A percentile compares a stretch with the other conserved stretches of the same genome.
Evolutionary conservation across 83 land plant species (phyloP).

Genomic region (Picea abies): DNA sequence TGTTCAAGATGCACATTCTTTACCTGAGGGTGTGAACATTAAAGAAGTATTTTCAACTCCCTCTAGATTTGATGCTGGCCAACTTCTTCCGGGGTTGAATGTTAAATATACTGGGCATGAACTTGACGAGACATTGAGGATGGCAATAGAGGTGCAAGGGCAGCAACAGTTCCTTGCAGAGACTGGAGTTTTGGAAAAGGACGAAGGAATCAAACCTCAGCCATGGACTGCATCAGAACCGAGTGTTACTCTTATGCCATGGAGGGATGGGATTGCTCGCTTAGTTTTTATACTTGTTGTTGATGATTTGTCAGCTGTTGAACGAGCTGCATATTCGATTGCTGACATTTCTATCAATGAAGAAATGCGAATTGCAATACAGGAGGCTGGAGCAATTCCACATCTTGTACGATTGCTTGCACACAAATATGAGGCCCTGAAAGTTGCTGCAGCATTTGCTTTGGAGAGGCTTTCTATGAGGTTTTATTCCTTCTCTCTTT

Average conservation of each 20-base stretch:
- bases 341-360: constrained; percentile 80
- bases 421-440: constrained; percentile 53
- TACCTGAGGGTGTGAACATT: constrained; percentile 72
- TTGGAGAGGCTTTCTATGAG: constrained; percentile 79
- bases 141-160: constrained; percentile 68
- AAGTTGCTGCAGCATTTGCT: constrained; percentile 58
- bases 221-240: constrained; percentile 11
- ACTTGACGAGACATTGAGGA: constrained; percentile 58
- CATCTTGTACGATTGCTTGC: constrained; percentile 63
- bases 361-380: constrained; percentile 68
- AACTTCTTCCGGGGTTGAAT: constrained; percentile 77
- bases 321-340: constrained; percentile 66
- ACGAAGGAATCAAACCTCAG: constrained; percentile 28
- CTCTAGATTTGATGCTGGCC: constrained; percentile 79
- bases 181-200: constrained; percentile 73
- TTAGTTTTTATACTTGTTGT: constrained; percentile 83
- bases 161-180: constrained; percentile 87
- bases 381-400: constrained; percentile 83
- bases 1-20: constrained; percentile 53
- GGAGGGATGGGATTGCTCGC: constrained; percentile 89
- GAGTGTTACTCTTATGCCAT: constrained; percentile 63
- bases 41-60: constrained; percentile 37
- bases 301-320: constrained; percentile 62
- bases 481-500: constrained; percentile 25
- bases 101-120: constrained; percentile 27